Evolutionary conservation across 768 basidiomycete genomes (phyloP).

Genomic region (Leccinum incarnatum): DNA sequence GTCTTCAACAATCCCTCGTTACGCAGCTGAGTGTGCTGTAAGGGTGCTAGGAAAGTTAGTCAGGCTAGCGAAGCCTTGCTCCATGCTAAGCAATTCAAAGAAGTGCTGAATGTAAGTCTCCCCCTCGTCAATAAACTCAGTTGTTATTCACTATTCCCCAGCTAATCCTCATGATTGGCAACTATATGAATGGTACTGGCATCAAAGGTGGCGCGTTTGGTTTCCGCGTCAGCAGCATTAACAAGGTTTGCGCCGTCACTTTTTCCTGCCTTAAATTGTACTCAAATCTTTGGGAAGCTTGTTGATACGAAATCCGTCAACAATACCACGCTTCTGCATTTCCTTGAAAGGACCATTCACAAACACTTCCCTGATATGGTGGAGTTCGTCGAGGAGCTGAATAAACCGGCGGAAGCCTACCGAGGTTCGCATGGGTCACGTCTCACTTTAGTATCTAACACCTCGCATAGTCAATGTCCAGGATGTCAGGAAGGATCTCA

Average conservation of each 20-base stretch:
- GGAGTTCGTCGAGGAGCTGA: constrained; percentile 83
- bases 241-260: constrained; percentile 59
- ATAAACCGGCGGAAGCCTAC: constrained; percentile 88
- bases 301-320: constrained; percentile 97
- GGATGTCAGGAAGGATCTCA: constrained; percentile 76
- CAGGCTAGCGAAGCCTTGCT: constrained; percentile 80
- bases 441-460: constrained; percentile 5
- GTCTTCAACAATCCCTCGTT: neutral
- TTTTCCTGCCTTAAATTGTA: neutral
- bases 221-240: constrained; percentile 96
- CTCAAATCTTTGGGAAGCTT: constrained; percentile 48
- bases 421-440: constrained; percentile 55
- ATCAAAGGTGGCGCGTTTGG: constrained; percentile 96
- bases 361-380: constrained; percentile 89
- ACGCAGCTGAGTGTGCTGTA: constrained; percentile 7
- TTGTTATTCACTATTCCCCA: constrained; percentile 23
- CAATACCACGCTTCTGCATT: constrained; percentile 92
- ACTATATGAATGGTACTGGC: constrained; percentile 97
- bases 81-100: constrained; percentile 84
- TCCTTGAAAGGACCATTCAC: constrained; percentile 83
- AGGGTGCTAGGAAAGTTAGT: constrained; percentile 80
- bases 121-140: constrained; percentile 16
- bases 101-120: constrained; percentile 69
- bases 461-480: constrained; percentile 69
- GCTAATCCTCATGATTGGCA: constrained; percentile 93